Base-by-base conservation (phyloP, 352 stramenopile species). In the Pythium guiyangense region DNA sequence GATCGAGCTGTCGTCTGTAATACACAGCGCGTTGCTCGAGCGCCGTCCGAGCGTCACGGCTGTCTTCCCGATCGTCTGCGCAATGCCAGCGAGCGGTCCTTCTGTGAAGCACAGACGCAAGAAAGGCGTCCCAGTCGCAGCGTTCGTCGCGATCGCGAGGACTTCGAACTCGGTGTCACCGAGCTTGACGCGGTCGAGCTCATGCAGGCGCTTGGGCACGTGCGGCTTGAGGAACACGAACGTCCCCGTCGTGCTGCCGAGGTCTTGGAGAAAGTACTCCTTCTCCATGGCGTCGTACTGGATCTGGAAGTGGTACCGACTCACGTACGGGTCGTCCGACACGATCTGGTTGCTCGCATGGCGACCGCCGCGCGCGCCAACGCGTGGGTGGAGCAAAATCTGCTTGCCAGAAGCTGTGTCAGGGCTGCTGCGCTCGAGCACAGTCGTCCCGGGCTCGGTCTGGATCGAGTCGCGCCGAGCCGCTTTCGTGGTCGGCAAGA, bases 301-400 rank as follows among this genome's bases (percentile, higher is more conserved):
- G 56, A 94, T 86, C 54, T 77, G 70, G 59, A 94, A 94, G 50
- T 94, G 84, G 49, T 78, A 82, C 6, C 84, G 82, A 31, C 80
- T 92, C 62, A 94, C 84, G 64, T 84, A 90, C 60, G 78, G 79
- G 49, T 94, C 84, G 63, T 94, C 77, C 39, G 87, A 84, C 52
- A 94, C 86, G 63, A 94, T 92, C 56, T 92, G 80, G 60, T 92
- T 94, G 67, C 70, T 88, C 34, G 81, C 66, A 57, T 92, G 80
- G 17, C 84, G 84, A 34, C 84, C 84, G 37, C 84, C 84, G 9
- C 59, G 62, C 8, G 82, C 84, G 11, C 82, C 80, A 27, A 84
- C 74, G 47, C 69, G 70, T 22, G 82, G 82, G 25, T 86, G 67
- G 26, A 92, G 66, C 55, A 90, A 58, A 62, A 92, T 90, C 49